Evolutionary conservation across 2,329 filamentous ascomycete genomes (phyloP), one percentile per base, ranked within the genome.

Genomic region (Mycocentrospora acerina): DNA sequence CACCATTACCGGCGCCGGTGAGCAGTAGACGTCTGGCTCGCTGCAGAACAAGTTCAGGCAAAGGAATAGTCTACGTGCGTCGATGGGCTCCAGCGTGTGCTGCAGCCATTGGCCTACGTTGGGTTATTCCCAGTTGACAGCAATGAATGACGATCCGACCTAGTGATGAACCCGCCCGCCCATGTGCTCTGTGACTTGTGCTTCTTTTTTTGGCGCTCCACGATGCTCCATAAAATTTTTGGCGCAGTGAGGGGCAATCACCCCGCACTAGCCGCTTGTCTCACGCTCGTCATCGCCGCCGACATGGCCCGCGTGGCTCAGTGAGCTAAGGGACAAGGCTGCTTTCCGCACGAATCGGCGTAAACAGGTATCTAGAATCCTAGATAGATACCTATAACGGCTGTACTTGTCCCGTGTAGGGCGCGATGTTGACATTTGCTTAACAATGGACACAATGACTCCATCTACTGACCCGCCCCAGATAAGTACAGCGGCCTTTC

Each of bases 1-100:
- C 41, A 77, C 71, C 60, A 82, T 82, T 59, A 67, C 73, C 44
- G 64, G 66, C 49, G 66, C 68, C 51, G 79, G 78, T 60, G 67
- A 69, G 57, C 36, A 57, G 37, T 75, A 77, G 68, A 63, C 43
- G 37, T 28, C 13, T 35, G 14, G 24, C 10, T 14, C 10, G n/a
- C 25, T 24, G 28, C 19, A 29, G 28, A 29, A 32, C 18, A 24
- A 15, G 17, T 32, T 22, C 13, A 29, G 11, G 13, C n/a, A 22
- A 33, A 7, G 27, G 13, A 26, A 25, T 7, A 28, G 24, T 13
- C 10, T 4, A 14, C 35, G 24, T 17, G 22, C 29, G 15, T 37
- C 35, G 44, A 44, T 41, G 19, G 19, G 19, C 19, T 22, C 19
- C 9, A 22, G 19, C 19, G 5, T 22, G 9, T 22, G 9, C 19